Conservation (phyloP, 1,284 basidiomycete genomes). For the Rhodotorula sp. region DNA sequence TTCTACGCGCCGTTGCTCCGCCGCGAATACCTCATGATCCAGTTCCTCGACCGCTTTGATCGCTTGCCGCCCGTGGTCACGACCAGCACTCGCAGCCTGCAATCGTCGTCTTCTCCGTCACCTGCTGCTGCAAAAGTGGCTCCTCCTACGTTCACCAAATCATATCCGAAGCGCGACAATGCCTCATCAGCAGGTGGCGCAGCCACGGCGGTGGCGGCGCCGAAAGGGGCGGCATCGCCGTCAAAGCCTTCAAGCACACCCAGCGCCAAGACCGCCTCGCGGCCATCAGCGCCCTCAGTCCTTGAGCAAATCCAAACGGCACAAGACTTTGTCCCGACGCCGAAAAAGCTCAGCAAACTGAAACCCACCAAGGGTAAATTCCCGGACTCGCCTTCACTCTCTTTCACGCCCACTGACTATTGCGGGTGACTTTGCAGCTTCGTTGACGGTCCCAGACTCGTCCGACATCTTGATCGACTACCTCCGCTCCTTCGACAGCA, state of each 20-base stretch:
- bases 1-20: conserved; percentile 18
- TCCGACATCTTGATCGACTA: too few species aligned
- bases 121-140: too few species aligned
- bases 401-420: too few species aligned
- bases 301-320: background rate
- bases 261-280: background rate
- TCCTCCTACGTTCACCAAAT: background rate
- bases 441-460: too few species aligned
- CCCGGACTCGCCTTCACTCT: too few species aligned
- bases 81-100: background rate
- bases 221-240: too few species aligned
- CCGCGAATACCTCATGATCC: background rate
- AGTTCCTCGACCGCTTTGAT: background rate
- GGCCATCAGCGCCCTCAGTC: background rate
- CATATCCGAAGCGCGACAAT: background rate
- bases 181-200: too few species aligned
- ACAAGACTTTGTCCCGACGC: background rate
- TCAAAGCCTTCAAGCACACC: background rate
- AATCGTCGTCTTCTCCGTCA: background rate
- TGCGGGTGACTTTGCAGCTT: too few species aligned
- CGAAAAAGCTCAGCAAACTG: background rate
- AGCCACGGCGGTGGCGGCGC: too few species aligned
- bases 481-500: too few species aligned
- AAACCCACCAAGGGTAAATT: background rate
- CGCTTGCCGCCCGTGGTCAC: background rate